Evolutionary conservation across 2,329 filamentous ascomycete species (phyloP).

Genomic region (Fusarium circinatum): DNA sequence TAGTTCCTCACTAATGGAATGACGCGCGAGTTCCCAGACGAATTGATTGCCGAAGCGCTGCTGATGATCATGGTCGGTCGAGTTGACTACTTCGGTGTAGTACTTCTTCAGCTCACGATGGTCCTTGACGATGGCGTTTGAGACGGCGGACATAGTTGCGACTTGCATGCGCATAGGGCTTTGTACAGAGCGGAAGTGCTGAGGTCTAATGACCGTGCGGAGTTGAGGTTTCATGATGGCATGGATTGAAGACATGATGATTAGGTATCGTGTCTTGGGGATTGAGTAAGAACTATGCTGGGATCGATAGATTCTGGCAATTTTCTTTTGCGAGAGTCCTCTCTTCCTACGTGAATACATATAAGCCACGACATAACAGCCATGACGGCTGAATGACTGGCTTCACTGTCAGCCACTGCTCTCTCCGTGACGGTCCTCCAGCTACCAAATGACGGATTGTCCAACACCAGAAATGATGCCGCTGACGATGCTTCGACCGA

Average conservation of each 20-base stretch:
- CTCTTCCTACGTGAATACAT: not conserved
- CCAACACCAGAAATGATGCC: not conserved
- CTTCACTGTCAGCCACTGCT: not conserved
- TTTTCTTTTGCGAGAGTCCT: no score
- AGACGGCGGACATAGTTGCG: constrained; percentile 24
- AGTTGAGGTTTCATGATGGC: not conserved
- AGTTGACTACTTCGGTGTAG: constrained; percentile 54
- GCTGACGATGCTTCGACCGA: not conserved
- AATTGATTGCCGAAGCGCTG: constrained; percentile 58
- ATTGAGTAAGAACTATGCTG: no score
- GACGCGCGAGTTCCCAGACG: constrained; percentile 60
- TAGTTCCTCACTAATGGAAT: constrained; percentile 60
- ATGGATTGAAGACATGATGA: constrained; percentile 4
- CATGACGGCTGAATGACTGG: constrained; percentile 5
- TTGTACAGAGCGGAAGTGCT: not conserved
- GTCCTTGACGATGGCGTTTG: constrained; percentile 43
- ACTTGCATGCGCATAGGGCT: not conserved
- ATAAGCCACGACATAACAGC: fast-evolving
- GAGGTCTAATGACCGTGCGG: not conserved
- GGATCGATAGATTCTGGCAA: no score
- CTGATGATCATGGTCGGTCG: constrained; percentile 50
- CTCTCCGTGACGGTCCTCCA: not conserved
- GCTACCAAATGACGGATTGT: not conserved
- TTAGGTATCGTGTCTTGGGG: no score
- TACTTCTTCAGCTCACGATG: constrained; percentile 49